Conservation (phyloP, 2,329 filamentous ascomycete genomes). For the Botryotinia calthae region DNA sequence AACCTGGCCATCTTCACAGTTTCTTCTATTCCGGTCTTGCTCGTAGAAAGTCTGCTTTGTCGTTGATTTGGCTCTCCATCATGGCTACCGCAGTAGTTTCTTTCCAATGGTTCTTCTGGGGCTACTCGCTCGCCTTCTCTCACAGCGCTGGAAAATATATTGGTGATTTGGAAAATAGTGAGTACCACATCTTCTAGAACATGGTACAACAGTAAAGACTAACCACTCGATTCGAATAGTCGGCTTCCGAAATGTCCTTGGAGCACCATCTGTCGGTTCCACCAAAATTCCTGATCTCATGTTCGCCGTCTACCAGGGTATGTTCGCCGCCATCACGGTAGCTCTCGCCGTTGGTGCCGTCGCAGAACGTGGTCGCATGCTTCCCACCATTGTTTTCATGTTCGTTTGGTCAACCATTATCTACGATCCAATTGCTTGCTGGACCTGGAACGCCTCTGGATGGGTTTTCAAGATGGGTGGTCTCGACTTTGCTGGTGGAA, state of each 20-base stretch:
- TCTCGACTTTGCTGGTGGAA: constrained; percentile 86
- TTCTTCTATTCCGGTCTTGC: constrained; percentile 95
- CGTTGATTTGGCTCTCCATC: constrained; percentile 85
- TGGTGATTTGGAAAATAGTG: constrained; percentile 70
- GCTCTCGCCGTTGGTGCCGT: constrained; percentile 82
- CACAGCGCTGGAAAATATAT: constrained; percentile 62
- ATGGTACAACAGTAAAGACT: background rate
- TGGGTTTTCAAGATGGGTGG: constrained; percentile 80
- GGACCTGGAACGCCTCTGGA: constrained; percentile 85
- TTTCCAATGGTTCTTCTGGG: constrained; percentile 78
- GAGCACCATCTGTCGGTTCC: constrained; percentile 71
- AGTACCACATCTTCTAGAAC: constrained; percentile 11
- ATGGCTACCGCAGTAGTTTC: constrained; percentile 81
- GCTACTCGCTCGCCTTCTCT: constrained; percentile 48
- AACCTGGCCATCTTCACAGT: constrained; percentile 26
- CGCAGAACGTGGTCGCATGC: constrained; percentile 82
- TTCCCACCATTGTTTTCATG: constrained; percentile 88
- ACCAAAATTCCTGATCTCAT: constrained; percentile 74
- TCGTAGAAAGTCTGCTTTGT: constrained; percentile 83
- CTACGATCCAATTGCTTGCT: constrained; percentile 91
- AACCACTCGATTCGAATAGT: constrained; percentile 40
- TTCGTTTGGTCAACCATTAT: constrained; percentile 88
- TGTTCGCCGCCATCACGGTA: constrained; percentile 84
- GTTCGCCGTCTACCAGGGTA: constrained; percentile 83
- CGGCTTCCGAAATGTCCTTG: constrained; percentile 74